phyloP scores from a whole-genome alignment of 2,329 filamentous ascomycete genomes.

The Curvularia sp. region DNA sequence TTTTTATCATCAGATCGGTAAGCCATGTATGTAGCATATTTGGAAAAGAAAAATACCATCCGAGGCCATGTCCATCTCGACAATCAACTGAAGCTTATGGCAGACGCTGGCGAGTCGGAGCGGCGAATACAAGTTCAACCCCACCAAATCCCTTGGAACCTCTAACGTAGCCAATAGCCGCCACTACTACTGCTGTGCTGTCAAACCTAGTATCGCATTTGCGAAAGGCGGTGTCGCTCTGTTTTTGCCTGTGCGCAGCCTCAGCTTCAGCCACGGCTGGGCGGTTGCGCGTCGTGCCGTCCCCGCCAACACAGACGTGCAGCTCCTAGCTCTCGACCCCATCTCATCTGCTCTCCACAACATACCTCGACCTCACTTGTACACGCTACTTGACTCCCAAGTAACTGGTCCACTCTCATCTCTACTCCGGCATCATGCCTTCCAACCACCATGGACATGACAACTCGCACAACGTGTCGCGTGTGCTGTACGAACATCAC shows the following conservation, averaged over 20 bases:
- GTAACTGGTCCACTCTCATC: not conserved
- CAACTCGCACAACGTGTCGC: conserved; percentile 20
- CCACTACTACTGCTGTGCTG: not conserved
- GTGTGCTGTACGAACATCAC: conserved; percentile 24
- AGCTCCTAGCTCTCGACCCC: conserved; percentile 2
- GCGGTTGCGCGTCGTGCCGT: conserved; percentile 11
- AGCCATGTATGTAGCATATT: not conserved
- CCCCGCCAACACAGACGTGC: conserved; percentile 13
- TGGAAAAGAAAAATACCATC: not conserved
- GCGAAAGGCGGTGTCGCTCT: conserved; percentile 6
- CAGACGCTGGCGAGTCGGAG: not conserved
- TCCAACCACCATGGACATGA: conserved; percentile 18
- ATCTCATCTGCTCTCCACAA: conserved; percentile 6
- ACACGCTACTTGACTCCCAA: not conserved
- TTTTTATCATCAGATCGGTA: not conserved
- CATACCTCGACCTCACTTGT: not conserved
- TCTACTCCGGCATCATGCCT: conserved; percentile 10
- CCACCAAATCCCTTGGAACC: not conserved
- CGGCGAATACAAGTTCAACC: not conserved
- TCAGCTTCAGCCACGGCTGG: conserved; percentile 12
- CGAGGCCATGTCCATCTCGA: not conserved
- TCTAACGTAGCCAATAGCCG: not conserved
- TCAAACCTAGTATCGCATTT: not conserved
- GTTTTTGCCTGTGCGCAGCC: conserved; percentile 13
- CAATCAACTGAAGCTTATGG: not conserved